A percentile compares a stretch with the other conserved stretches of the same genome.
Conservation (phyloP, 192 early-diverging fungal species). For the Thamnidium elegans region DNA sequence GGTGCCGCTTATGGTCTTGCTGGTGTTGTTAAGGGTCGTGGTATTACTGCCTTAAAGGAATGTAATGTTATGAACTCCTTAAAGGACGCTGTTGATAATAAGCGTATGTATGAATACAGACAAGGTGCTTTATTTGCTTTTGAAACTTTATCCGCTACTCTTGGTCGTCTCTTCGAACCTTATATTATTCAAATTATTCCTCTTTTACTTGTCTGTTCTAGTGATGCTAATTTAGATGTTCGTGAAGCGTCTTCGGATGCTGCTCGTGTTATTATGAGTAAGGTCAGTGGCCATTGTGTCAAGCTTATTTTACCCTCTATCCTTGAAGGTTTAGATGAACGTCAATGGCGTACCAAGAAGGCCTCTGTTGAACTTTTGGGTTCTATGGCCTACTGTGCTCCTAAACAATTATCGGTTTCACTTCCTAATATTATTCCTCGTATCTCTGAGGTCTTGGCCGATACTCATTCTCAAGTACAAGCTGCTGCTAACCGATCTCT, state of each 20-base stretch:
- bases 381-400: constrained; percentile 93
- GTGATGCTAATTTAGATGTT: constrained; percentile 79
- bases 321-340: constrained; percentile 81
- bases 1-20: constrained; percentile 96
- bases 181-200: constrained; percentile 95
- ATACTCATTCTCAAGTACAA: constrained; percentile 91
- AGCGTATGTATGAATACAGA: constrained; percentile 66
- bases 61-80: constrained; percentile 76
- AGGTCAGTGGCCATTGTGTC: constrained; percentile 93
- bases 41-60: constrained; percentile 84
- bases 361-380: constrained; percentile 93
- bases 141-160: constrained; percentile 78
- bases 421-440: constrained; percentile 91
- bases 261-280: constrained; percentile 89
- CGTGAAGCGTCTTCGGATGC: constrained; percentile 91
- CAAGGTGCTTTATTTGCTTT: constrained; percentile 95
- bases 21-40: constrained; percentile 88
- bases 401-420: constrained; percentile 88
- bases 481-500: constrained; percentile 82
- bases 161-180: constrained; percentile 95
- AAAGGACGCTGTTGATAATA: constrained; percentile 80
- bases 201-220: constrained; percentile 80
- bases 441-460: constrained; percentile 87
- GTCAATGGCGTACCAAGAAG: constrained; percentile 96
- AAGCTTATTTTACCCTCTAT: constrained; percentile 92